These are phyloP conservation scores for Tolypocladium endophyticum DNA, from an alignment of 2,329 filamentous ascomycete species.

Conservation along the genomic window DNA sequence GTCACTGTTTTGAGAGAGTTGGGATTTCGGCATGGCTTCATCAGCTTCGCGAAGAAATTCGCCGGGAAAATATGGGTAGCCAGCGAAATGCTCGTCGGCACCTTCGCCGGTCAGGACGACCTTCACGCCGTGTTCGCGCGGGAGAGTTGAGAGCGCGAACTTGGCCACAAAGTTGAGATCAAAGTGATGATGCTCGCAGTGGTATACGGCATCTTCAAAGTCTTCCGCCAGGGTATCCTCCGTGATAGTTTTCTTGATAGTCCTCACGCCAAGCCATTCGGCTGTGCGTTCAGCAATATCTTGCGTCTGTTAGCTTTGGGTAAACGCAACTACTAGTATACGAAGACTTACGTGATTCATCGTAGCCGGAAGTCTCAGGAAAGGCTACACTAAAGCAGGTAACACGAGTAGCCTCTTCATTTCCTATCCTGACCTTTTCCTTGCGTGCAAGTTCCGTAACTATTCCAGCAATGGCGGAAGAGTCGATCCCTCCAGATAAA, in stretches of 20 bases:
- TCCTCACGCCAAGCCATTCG: constrained; percentile 19
- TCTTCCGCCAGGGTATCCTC: constrained; percentile 17
- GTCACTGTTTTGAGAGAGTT: too few relatives aligned
- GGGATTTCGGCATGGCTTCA: neutral
- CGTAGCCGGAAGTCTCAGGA: constrained; percentile 32
- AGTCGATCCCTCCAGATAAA: constrained; percentile 47
- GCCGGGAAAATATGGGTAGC: constrained; percentile 34
- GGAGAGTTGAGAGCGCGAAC: constrained; percentile 33
- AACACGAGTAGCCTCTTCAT: constrained; percentile 18
- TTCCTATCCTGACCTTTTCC: constrained; percentile 34
- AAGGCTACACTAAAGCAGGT: constrained; percentile 41
- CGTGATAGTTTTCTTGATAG: constrained; percentile 13
- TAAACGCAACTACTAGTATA: too few relatives aligned
- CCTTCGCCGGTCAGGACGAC: constrained; percentile 44
- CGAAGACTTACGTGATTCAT: constrained; percentile 36
- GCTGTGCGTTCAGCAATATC: constrained; percentile 22
- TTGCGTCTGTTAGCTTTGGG: too few relatives aligned
- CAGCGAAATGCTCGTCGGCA: constrained; percentile 43
- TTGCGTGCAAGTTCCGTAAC: constrained; percentile 37
- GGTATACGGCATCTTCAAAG: constrained; percentile 18
- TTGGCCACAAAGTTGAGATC: constrained; percentile 45
- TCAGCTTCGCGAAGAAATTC: constrained; percentile 41
- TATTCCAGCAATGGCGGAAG: constrained; percentile 45
- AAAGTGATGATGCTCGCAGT: constrained; percentile 20
- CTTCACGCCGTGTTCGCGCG: constrained; percentile 35